Percentiles rank a stretch among this genome's conserved stretches.
phyloP scores from a whole-genome alignment of 768 basidiomycete genomes.

The Lactarius vividus region DNA sequence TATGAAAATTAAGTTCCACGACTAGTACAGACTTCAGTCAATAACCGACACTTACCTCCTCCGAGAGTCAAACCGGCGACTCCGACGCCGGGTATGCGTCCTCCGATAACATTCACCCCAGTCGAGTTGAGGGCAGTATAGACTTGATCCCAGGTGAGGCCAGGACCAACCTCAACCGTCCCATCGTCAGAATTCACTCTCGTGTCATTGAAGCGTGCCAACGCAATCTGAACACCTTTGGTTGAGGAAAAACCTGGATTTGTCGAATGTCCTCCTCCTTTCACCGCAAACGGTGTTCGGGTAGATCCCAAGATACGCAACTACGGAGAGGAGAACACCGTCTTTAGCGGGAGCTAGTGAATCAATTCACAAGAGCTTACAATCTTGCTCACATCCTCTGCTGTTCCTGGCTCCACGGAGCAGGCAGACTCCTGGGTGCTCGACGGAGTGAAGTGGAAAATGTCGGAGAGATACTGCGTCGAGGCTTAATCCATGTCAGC shows the following conservation, averaged over 20 bases:
- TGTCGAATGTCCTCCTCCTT: slow-evolving; percentile 32
- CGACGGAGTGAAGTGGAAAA: slow-evolving; percentile 19
- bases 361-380: slow-evolving; percentile 5
- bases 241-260: slow-evolving; percentile 33
- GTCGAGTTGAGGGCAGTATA: slow-evolving; percentile 26
- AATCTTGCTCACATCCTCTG: slow-evolving; percentile 25
- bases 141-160: slow-evolving; percentile 33
- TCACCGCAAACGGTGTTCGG: slow-evolving; percentile 27
- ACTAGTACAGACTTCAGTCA: background rate
- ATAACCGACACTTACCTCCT: slow-evolving; percentile 26
- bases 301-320: slow-evolving; percentile 14
- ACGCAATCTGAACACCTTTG: slow-evolving; percentile 31
- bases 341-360: background rate
- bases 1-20: background rate
- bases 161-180: slow-evolving; percentile 29
- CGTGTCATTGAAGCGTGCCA: slow-evolving; percentile 28
- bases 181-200: slow-evolving; percentile 4
- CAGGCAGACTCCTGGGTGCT: slow-evolving; percentile 23
- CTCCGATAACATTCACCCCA: slow-evolving; percentile 30
- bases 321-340: slow-evolving; percentile 7
- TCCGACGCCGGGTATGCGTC: slow-evolving; percentile 30
- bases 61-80: slow-evolving; percentile 32
- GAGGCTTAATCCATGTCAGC: slow-evolving; percentile 13
- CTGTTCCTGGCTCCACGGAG: slow-evolving; percentile 28
- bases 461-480: slow-evolving; percentile 6